Percentiles rank a stretch among this genome's conserved stretches.
phyloP scores from a whole-genome alignment of 2,329 filamentous ascomycete species.

The Exophiala sp. region DNA sequence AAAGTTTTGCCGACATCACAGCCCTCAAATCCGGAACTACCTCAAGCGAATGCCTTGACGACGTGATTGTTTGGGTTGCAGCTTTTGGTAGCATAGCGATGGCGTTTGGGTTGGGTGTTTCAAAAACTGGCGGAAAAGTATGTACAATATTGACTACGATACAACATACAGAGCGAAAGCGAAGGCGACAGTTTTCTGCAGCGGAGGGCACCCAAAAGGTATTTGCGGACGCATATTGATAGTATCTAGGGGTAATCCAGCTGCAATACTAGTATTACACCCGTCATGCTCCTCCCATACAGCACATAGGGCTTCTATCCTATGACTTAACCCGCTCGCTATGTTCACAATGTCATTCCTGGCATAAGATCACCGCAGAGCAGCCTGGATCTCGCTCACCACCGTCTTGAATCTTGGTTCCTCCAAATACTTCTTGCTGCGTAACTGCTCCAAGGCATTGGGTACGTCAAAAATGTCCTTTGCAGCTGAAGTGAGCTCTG shows the following conservation, averaged over 20 bases:
- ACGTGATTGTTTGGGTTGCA: no score
- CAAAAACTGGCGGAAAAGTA: no score
- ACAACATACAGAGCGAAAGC: no score
- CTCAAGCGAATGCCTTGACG: not conserved
- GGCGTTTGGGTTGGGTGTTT: no score
- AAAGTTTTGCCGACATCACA: not conserved
- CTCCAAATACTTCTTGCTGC: slow-evolving; percentile 49
- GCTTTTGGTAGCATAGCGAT: no score
- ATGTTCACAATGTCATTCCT: not conserved
- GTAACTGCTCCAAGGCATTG: slow-evolving; percentile 45
- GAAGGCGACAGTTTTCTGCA: no score
- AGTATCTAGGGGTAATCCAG: no score
- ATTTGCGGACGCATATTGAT: no score
- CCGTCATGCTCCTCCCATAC: not conserved
- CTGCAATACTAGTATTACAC: no score
- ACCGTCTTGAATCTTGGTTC: slow-evolving; percentile 61
- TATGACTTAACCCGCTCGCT: no score
- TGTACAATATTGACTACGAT: no score
- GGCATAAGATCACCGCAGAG: slow-evolving; percentile 10
- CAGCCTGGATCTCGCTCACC: slow-evolving; percentile 53
- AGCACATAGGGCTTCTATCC: not conserved
- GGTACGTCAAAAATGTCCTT: slow-evolving; percentile 56
- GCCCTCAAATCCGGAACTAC: not conserved
- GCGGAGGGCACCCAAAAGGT: no score
- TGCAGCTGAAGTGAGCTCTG: slow-evolving; percentile 56